Evolutionary conservation across 768 basidiomycete genomes (phyloP).

Genomic region (Myochromella boudieri): DNA sequence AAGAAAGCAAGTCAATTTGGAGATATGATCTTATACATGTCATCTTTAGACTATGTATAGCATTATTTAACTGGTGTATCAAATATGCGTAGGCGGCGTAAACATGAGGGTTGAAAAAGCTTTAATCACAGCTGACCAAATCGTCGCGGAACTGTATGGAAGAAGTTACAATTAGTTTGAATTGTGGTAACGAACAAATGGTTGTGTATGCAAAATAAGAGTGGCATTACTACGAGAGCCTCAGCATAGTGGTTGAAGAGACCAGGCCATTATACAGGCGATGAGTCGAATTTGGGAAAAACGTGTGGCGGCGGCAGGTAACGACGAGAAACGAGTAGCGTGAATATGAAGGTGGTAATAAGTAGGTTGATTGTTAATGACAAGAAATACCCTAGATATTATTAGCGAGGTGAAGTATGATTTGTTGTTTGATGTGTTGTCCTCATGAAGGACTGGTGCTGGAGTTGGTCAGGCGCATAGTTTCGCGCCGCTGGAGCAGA

Average conservation of each 20-base stretch:
- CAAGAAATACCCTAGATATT: conserved; percentile 19
- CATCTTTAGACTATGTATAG: too few species aligned
- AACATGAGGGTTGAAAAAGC: too few species aligned
- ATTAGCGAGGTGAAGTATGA: conserved; percentile 23
- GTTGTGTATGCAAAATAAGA: conserved; percentile 8
- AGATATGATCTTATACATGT: too few species aligned
- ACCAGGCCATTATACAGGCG: conserved; percentile 19
- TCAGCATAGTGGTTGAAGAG: conserved; percentile 6
- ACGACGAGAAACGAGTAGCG: conserved; percentile 1
- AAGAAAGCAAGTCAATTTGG: too few species aligned
- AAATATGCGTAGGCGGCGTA: too few species aligned
- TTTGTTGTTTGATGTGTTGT: conserved; percentile 27
- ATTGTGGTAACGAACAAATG: conserved; percentile 16
- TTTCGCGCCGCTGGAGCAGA: conserved; percentile 17
- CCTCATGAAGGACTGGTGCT: conserved; percentile 37
- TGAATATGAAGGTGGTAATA: conserved; percentile 6
- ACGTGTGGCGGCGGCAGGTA: background rate
- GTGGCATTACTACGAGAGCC: conserved; percentile 10
- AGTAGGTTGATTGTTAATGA: conserved; percentile 10
- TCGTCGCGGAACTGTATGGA: background rate
- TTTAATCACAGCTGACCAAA: too few species aligned
- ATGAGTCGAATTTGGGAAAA: conserved; percentile 1
- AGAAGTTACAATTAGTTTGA: conserved; percentile 13
- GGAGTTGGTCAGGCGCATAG: conserved; percentile 33
- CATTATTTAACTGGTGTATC: too few species aligned